Evolutionary conservation across 1,139 yeast species (phyloP), one percentile per base, ranked within the genome.

Genomic region (Lodderomyces pseudojiufengensis): DNA sequence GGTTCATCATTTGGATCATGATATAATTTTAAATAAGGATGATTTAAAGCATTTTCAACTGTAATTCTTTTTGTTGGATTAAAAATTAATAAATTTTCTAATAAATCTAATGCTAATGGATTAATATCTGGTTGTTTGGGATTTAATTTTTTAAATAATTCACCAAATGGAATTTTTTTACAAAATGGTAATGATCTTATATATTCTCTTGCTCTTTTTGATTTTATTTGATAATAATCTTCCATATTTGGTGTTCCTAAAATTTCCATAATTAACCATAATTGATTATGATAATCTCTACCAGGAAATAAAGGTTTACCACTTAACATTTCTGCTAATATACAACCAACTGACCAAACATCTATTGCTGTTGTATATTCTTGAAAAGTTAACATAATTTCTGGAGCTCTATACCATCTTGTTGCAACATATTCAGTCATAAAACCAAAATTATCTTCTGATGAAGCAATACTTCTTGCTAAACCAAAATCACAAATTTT

Each of bases 321-420:
- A 1, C 73, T 64, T 24, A 80, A 61, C 63, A 80, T 61, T 52
- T 83, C 92, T 0, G 83, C 87, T 31, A 83, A 54, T 15, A 83
- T 81, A 53, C 92, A 83, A 1, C 92, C 92, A 12, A 81, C 85
- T 0, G 87, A 78, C 92, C 92, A 83, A 9, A 82, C 65, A 52
- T 83, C 92, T 42, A 83, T 79, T 3, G 86, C 83, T 0, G 83
- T 73, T 2, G 88, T 75, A 49, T 83, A 83, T 47, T 76, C 77
- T 32, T 83, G 80, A 31, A 76, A 76, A 2, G 84, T 76, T 16
- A 82, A 57, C 88, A 82, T 82, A 39, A 83, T 78, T 52, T 83
- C 92, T 0, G 88, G 90, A 0, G 88, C 88, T 43, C 90, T 63
- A 52, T 82, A 82, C 90, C 90, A 82, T 49, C 90, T 65, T 2